Evolutionary conservation across 129 eudicot species (phyloP).

Genomic region (Pittosporum tobira): DNA sequence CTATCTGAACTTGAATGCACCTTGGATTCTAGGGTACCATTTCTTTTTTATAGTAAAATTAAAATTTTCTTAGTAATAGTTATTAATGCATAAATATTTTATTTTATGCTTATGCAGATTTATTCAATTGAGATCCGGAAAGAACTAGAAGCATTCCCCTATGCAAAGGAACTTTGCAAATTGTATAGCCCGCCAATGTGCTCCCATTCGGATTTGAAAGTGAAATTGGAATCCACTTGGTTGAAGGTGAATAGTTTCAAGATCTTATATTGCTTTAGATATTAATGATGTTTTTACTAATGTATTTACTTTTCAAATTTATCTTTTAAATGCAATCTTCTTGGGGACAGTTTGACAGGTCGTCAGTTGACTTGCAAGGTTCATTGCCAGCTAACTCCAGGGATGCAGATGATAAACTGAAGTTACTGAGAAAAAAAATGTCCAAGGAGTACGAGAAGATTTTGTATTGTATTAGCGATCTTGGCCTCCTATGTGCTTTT

Average conservation of each 20-base stretch:
- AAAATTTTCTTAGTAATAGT: constrained; percentile 3
- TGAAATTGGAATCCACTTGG: constrained; percentile 38
- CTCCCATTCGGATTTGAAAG: constrained; percentile 31
- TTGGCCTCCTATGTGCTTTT: constrained; percentile 74
- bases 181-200: constrained; percentile 37
- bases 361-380: constrained; percentile 32
- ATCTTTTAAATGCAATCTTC: no score
- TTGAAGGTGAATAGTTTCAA: constrained; percentile 36
- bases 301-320: not conserved
- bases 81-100: not conserved
- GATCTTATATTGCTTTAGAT: no score
- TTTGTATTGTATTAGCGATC: constrained; percentile 56
- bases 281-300: no score
- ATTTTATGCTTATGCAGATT: constrained; percentile 43
- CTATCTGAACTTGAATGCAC: constrained; percentile 52
- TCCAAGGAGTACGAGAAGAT: constrained; percentile 39
- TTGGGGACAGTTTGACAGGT: constrained; percentile 42
- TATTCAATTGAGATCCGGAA: constrained; percentile 32
- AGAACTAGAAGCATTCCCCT: constrained; percentile 40
- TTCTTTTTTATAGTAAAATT: not conserved
- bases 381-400: constrained; percentile 23
- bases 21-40: constrained; percentile 64
- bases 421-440: constrained; percentile 30
- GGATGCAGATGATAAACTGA: constrained; percentile 36
- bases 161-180: constrained; percentile 26